Evolutionary conservation across 139 green algal species (phyloP).

Genomic region (Chlorella sp.): DNA sequence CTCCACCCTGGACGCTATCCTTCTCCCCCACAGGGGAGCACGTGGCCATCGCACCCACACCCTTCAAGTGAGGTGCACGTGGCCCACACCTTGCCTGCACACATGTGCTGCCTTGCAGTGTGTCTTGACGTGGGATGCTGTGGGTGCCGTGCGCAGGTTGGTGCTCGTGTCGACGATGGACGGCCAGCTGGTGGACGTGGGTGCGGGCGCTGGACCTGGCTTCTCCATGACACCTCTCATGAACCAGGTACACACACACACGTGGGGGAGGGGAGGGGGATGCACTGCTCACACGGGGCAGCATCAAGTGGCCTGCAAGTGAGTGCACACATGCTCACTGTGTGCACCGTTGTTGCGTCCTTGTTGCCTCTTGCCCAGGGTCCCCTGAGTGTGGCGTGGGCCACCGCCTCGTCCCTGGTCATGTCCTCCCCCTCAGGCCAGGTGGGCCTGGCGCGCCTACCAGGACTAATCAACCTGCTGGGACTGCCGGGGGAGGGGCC

Average conservation of each 20-base stretch:
- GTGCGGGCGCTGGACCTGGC: too few species aligned
- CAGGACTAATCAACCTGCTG: not conserved
- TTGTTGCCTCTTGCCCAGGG: too few species aligned
- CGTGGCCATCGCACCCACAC: not conserved
- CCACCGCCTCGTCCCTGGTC: not conserved
- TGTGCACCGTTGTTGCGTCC: too few species aligned
- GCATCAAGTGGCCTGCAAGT: too few species aligned
- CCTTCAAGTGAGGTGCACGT: not conserved
- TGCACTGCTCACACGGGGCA: too few species aligned
- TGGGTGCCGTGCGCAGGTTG: not conserved
- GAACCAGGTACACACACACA: too few species aligned
- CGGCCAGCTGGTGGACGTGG: not conserved
- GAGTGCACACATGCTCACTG: too few species aligned
- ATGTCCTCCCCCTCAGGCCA: not conserved
- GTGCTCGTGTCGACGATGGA: not conserved
- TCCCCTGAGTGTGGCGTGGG: not conserved
- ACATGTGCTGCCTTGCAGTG: not conserved
- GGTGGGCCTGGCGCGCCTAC: not conserved
- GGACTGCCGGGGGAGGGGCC: not conserved
- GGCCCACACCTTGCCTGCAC: too few species aligned
- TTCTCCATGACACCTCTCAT: too few species aligned
- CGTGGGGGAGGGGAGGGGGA: too few species aligned
- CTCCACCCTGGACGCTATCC: not conserved
- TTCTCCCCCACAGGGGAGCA: not conserved
- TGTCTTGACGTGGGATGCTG: not conserved